phyloP scores from a whole-genome alignment of 176 grass and related monocot genomes.

The Alloteropsis semialata region DNA sequence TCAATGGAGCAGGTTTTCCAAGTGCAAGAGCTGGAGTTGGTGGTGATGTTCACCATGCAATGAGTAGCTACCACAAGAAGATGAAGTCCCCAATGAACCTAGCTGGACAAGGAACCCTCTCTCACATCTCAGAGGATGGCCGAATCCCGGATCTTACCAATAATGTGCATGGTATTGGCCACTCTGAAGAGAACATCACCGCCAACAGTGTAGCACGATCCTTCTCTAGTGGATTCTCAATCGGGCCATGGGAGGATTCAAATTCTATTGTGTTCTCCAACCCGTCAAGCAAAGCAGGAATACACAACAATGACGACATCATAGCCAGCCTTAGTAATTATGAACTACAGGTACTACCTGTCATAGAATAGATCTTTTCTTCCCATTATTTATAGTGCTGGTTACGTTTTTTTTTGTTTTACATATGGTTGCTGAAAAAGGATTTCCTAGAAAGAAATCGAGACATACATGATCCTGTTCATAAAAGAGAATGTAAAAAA shows the following conservation, averaged over 20 bases:
- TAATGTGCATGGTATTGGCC: conserved; percentile 24
- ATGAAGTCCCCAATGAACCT: conserved; percentile 56
- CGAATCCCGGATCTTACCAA: conserved; percentile 43
- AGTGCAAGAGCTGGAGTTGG: conserved; percentile 26
- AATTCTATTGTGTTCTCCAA: conserved; percentile 69
- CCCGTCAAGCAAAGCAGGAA: conserved; percentile 37
- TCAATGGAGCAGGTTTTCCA: conserved; percentile 19
- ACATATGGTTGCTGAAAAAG: neutral
- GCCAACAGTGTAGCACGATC: conserved; percentile 12
- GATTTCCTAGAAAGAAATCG: neutral
- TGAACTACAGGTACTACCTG: conserved; percentile 53
- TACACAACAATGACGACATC: conserved; percentile 44
- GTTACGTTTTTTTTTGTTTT: neutral
- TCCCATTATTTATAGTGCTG: neutral
- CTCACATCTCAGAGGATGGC: conserved; percentile 71
- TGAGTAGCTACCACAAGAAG: conserved; percentile 34
- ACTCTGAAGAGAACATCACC: conserved; percentile 27
- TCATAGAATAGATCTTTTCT: neutral
- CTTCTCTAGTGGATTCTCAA: conserved; percentile 52
- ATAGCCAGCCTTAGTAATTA: conserved; percentile 45
- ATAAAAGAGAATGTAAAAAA: neutral
- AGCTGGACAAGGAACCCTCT: conserved; percentile 41
- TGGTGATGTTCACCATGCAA: conserved; percentile 7
- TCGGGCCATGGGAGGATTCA: conserved; percentile 77
- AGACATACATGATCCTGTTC: neutral